Conservation (phyloP, 2,329 filamentous ascomycete species). For the Coniella vitis region DNA sequence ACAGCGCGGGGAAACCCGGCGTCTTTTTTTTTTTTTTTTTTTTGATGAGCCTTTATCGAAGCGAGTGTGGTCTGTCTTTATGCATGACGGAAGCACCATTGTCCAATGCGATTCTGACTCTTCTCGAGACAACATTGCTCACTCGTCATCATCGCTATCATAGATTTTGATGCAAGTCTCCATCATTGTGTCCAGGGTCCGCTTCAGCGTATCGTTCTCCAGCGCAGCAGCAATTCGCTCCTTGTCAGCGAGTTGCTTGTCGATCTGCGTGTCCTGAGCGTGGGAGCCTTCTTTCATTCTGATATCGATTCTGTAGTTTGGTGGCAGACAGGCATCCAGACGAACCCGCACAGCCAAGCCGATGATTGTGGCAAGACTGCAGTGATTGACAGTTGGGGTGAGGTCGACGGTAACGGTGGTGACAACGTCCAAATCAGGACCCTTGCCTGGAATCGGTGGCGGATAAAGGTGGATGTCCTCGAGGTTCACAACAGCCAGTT, state of each 20-base stretch:
- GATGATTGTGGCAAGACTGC: constrained; percentile 92
- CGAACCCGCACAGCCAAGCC: constrained; percentile 87
- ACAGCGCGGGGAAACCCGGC: too few species aligned
- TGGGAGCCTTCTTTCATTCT: constrained; percentile 95
- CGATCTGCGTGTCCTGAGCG: constrained; percentile 88
- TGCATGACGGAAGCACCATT: too few species aligned
- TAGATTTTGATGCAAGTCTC: constrained; percentile 54
- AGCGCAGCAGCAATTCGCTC: constrained; percentile 90
- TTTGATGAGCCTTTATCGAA: too few species aligned
- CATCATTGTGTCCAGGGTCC: constrained; percentile 88
- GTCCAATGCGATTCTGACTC: too few species aligned
- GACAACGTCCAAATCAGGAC: constrained; percentile 46
- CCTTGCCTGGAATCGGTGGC: constrained; percentile 50
- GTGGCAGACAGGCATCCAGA: constrained; percentile 82
- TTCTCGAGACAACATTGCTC: background rate
- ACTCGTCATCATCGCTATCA: constrained; percentile 8
- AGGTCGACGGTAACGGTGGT: constrained; percentile 79
- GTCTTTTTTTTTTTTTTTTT: too few species aligned
- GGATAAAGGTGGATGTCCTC: constrained; percentile 78
- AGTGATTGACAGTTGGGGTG: constrained; percentile 95
- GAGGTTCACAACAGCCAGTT: constrained; percentile 92
- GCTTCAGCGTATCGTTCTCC: constrained; percentile 86
- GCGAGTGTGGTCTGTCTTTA: too few species aligned
- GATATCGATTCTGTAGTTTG: constrained; percentile 87
- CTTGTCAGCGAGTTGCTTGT: constrained; percentile 95